Base-by-base conservation (phyloP, 1,284 basidiomycete genomes). In the Anthracocystis panici-leucophaei region DNA sequence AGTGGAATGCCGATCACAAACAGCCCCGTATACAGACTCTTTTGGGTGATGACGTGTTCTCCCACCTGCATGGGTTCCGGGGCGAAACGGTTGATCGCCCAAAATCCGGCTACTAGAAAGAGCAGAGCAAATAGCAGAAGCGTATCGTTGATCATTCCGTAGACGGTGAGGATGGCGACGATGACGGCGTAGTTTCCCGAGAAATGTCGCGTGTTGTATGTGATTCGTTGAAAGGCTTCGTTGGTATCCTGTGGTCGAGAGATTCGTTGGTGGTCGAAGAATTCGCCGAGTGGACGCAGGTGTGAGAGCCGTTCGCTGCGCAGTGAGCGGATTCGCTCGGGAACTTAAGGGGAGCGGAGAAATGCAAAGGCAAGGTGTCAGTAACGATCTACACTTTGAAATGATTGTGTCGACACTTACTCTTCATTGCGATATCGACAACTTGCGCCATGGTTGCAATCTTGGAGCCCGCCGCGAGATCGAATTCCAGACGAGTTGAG, bases 31-130 rank as follows among this genome's bases (percentile, higher is more conserved):
- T 81, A 93, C 33, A 85, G 73, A 18, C 69, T 75, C 85, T 92
- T 92, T 85, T 94, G 94, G 7, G 93, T 94, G 75, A 95, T 87
- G 60, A 90, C 88, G 74, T 91, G 90, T 57, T 91, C 89, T 65
- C 92, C 93, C 57, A 94, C 87, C 84, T 94, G 91, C 74, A 84
- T 81, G 3, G 83, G 83, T 58, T 85, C 83, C 5, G 83, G 82
- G 5, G 83, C 94, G 78, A 92, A 97, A 82, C 89, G 91, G 87
- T 94, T 95, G 87, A 98, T 96, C 48, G 90, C 90, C 35, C 90
- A 86, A 87, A 97, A 98, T 3, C 96, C 96, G 51, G 93, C 93
- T 73, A 95, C 91, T 78, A 99, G 91, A 89, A 98, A 95, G 40
- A 87, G 89, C 70, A 97, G 88, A 5, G 95, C 91, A 80, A 96